Conservation (phyloP, 2,329 filamentous ascomycete genomes). For the Diaporthe australafricana region DNA sequence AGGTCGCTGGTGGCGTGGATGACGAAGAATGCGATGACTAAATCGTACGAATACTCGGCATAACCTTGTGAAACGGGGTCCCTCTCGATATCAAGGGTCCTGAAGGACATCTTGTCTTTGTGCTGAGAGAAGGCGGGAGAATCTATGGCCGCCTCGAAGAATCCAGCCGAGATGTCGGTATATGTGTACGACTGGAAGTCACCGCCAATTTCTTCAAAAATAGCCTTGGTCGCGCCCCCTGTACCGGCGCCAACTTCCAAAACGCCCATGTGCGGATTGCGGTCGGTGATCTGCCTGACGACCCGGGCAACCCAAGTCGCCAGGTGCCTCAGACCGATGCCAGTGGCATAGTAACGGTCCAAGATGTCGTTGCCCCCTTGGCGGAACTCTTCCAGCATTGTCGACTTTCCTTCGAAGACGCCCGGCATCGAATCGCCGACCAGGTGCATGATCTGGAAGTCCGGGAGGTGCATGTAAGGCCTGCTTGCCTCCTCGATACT, state of each 20-base stretch:
- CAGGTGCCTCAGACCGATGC: constrained; percentile 16
- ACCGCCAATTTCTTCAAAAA: constrained; percentile 46
- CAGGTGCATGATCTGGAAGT: too few relatives aligned
- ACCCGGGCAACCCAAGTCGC: background rate
- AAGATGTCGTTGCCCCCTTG: too few relatives aligned
- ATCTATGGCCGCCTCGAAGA: too few relatives aligned
- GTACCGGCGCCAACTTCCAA: constrained; percentile 53
- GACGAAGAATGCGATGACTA: constrained; percentile 47
- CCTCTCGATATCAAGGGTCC: constrained; percentile 44
- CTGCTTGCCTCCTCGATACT: too few relatives aligned
- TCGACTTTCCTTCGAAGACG: too few relatives aligned
- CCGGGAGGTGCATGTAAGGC: too few relatives aligned
- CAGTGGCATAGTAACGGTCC: constrained; percentile 32
- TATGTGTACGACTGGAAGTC: constrained; percentile 53
- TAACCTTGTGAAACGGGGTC: constrained; percentile 47
- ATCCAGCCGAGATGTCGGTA: constrained; percentile 54
- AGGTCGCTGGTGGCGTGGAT: constrained; percentile 44
- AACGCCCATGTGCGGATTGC: constrained; percentile 42
- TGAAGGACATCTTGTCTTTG: background rate
- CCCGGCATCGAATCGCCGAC: too few relatives aligned
- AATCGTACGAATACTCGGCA: constrained; percentile 41
- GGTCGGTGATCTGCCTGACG: constrained; percentile 17
- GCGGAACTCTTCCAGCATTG: too few relatives aligned
- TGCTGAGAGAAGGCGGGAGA: too few relatives aligned
- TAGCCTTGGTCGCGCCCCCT: constrained; percentile 50